Base-by-base conservation (phyloP, 768 basidiomycete genomes). In the Boletus barrowsii region DNA sequence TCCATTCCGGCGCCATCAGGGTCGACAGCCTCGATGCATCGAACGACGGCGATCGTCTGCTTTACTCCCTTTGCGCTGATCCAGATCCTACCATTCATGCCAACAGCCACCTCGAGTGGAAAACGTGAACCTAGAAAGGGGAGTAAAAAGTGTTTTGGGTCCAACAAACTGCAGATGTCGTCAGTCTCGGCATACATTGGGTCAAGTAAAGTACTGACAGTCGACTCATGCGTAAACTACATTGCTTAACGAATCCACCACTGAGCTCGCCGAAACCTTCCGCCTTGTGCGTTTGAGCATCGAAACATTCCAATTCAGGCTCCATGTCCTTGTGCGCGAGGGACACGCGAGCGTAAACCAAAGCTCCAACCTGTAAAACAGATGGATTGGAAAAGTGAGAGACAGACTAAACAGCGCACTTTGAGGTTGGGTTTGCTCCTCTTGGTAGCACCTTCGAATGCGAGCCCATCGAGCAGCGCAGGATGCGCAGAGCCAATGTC, bases 261-360 rank as follows among this genome's bases (percentile, higher is more conserved):
- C 90, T 93, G 36, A 99, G 79, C 61, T 95, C 94, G 2, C 97
- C 97, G 62, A 90, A 98, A 0, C 93, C 96, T 55, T 92, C 91
- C 1, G 93, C 76, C 71, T 97, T 98, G 58, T 84, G 86, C 24
- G 91, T 93, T 62, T 93, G 88, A 2, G 93, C 90, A 65, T 98
- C 92, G 62, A 97, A 92, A 68, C 97, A 99, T 67, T 97, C 93
- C 10, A 99, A 75, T 66, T 99, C 97, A 1, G 97, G 95, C 51
- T 99, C 97, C 90, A 98, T 95, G 69, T 98, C 95, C 64, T 93
- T 90, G 65, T 95, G 93, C 6, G 97, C 94, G 20, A 96, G 75
- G 14, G 93, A 93, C 30, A 99, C 87, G 24, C 95, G 83, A 0
- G 93, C 93, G 68, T 96, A 98, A 2, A 99, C 81, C 32, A 98